Evolutionary conservation across 306 rosid species (phyloP), one percentile per base, ranked within the genome.

Genomic region (Cucurbita moschata): DNA sequence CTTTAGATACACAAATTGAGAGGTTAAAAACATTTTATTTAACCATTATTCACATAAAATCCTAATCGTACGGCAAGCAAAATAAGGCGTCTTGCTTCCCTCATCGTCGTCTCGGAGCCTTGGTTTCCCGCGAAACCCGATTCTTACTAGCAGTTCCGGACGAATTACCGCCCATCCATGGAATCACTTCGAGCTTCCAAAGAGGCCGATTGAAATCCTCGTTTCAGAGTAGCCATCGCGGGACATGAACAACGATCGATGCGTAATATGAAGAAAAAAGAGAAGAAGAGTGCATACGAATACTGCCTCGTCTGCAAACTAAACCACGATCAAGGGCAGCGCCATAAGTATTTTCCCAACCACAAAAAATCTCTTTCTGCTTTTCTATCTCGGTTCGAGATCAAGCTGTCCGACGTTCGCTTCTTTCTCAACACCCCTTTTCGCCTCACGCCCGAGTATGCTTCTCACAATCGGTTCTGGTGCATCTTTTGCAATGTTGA

Each of bases 311-410:
- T 86, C 5, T 94, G 97, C 87, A 83, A 87, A 26, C 66, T 88
- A 47, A 94, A 89, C 71, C 92, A 90, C 76, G 74, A 94, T 65
- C 96, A 89, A 77, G 94, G 96, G 40, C 82, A 79, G 73, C 88
- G 88, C 72, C 98, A 93, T 81, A 93, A 86, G 87, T 88, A 93
- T 87, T 87, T 88, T 37, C 98, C 96, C 9, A 79, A 76, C 83
- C 98, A 94, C 85, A 86, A 82, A 77, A 87, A 79, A 55, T 81
- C 94, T 67, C 96, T 94, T 56, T 81, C 95, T 8, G 11, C 77
- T 75, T 88, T 93, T 83, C 85, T 93, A 35, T 85, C 92, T 49
- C 91, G 96, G 19, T 87, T 93, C 81, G 87, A 80, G 16, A 11
- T 81, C 69, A 94, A 90, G 78, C 80, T 87, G 46, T 72, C 94